Conservation (phyloP, 805 yeast genomes). For the Kodamaea restingae region DNA sequence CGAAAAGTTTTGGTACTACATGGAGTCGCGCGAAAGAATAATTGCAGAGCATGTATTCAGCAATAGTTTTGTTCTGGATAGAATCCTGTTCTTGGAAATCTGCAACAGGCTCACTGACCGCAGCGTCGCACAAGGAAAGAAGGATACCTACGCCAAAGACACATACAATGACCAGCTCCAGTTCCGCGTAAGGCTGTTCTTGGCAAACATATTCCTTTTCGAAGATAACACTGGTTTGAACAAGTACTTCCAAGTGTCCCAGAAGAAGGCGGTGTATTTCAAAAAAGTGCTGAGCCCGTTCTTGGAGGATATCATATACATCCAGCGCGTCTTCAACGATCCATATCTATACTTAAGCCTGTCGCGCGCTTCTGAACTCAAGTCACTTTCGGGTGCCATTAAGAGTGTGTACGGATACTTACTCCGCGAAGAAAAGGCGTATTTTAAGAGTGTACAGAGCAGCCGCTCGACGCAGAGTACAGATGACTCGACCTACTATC, state of each 20-base stretch:
- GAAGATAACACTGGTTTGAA: slow-evolving; percentile 45
- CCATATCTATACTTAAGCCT: slow-evolving; percentile 30
- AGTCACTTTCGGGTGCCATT: slow-evolving; percentile 20
- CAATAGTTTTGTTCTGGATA: slow-evolving; percentile 25
- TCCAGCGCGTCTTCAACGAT: slow-evolving; percentile 31
- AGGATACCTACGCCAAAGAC: slow-evolving; percentile 33
- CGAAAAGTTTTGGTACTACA: slow-evolving; percentile 33
- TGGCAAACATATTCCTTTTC: slow-evolving; percentile 30
- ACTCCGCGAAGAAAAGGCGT: slow-evolving; percentile 27
- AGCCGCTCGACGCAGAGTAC: slow-evolving; percentile 14
- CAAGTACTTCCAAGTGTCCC: slow-evolving; percentile 32
- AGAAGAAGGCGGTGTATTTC: slow-evolving; percentile 23
- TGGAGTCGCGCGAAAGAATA: slow-evolving; percentile 30
- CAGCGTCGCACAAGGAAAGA: slow-evolving; percentile 19
- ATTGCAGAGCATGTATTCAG: slow-evolving; percentile 25
- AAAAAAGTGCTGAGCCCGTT: slow-evolving; percentile 20
- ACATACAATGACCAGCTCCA: slow-evolving; percentile 37
- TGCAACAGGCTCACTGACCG: slow-evolving; percentile 37
- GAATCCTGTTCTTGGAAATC: slow-evolving; percentile 38
- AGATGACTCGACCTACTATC: slow-evolving; percentile 21
- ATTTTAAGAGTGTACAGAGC: slow-evolving; percentile 10
- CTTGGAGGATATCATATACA: slow-evolving; percentile 29
- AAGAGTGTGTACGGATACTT: slow-evolving; percentile 26
- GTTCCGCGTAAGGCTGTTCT: slow-evolving; percentile 31
- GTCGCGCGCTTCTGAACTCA: slow-evolving; percentile 17